A percentile compares a stretch with the other conserved stretches of the same genome.
Evolutionary conservation across 2,329 filamentous ascomycete genomes (phyloP).

Genomic region (Kalmusia sp.): DNA sequence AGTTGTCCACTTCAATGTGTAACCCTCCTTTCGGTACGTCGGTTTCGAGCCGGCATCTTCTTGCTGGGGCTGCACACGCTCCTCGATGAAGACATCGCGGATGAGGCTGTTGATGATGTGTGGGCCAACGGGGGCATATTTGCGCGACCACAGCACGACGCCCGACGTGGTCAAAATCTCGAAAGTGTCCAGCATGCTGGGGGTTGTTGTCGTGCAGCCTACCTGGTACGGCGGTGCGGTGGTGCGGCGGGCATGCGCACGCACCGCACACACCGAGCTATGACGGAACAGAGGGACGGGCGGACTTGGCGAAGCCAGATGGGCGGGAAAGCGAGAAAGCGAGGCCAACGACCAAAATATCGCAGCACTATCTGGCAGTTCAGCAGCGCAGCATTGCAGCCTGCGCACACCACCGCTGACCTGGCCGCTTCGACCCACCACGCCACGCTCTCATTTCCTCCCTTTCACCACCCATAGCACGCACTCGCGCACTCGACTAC

Average conservation of each 20-base stretch:
- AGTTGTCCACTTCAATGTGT: conserved; percentile 92
- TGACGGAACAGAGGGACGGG: conserved; percentile 39
- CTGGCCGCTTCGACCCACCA: conserved; percentile 6
- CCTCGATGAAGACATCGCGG: conserved; percentile 96
- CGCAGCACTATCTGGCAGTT: too few relatives aligned
- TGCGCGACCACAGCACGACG: conserved; percentile 94
- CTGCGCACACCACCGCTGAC: conserved; percentile 1
- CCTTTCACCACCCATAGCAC: not conserved
- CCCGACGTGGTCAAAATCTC: conserved; percentile 96
- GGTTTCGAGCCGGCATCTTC: conserved; percentile 71
- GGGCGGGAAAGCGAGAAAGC: conserved; percentile 14
- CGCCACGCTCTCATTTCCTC: not conserved
- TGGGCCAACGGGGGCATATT: conserved; percentile 79
- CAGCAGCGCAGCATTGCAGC: too few relatives aligned
- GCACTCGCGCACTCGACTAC: conserved; percentile 37
- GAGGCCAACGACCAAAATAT: conserved; percentile 8
- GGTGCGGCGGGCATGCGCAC: conserved; percentile 9
- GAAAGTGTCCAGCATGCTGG: conserved; percentile 90
- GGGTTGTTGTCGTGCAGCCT: not conserved
- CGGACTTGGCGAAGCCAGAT: conserved; percentile 30
- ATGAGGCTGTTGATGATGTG: conserved; percentile 94
- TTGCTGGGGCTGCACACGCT: conserved; percentile 72
- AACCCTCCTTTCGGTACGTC: conserved; percentile 87
- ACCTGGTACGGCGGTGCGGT: not conserved
- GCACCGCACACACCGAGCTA: too few relatives aligned